phyloP scores from a whole-genome alignment of 257 asterid genomes.

The Mentha longifolia region DNA sequence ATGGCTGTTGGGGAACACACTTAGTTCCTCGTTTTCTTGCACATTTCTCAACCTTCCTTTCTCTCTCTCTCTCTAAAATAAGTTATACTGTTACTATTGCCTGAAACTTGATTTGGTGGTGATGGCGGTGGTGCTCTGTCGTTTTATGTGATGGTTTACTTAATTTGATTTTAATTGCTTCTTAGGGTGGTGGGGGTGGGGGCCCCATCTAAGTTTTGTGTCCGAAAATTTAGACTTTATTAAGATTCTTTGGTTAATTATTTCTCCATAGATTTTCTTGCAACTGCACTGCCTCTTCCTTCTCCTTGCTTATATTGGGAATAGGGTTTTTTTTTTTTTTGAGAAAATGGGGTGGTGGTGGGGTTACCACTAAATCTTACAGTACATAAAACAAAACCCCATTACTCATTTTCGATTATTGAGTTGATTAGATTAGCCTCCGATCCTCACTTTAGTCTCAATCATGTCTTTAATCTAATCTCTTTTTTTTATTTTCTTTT shows the following conservation, averaged over 20 bases:
- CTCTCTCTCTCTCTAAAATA: neutral
- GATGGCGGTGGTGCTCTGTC: slow-evolving; percentile 28
- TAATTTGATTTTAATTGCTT: slow-evolving; percentile 18
- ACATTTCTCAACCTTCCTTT: neutral
- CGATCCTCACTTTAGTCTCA: slow-evolving; percentile 22
- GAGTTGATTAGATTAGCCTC: slow-evolving; percentile 36
- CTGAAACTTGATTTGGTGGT: slow-evolving; percentile 24
- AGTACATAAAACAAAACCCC: slow-evolving; percentile 7
- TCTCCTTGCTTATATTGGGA: slow-evolving; percentile 29
- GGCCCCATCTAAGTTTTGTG: neutral
- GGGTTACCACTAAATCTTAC: slow-evolving; percentile 49
- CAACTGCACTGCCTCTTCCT: neutral
- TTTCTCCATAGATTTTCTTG: slow-evolving; percentile 15
- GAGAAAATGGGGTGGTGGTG: slow-evolving; percentile 32
- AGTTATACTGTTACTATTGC: neutral
- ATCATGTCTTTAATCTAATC: neutral
- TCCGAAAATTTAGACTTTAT: neutral
- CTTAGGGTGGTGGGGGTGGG: neutral
- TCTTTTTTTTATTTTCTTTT: no score
- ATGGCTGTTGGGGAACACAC: slow-evolving; percentile 32
- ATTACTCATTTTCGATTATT: slow-evolving; percentile 23
- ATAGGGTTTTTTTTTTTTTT: slow-evolving; percentile 22
- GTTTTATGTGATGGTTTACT: neutral
- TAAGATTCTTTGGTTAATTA: slow-evolving; percentile 17
- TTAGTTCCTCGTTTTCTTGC: slow-evolving; percentile 10